phyloP scores from a whole-genome alignment of 768 basidiomycete species.

The Hypholoma fasciculare region DNA sequence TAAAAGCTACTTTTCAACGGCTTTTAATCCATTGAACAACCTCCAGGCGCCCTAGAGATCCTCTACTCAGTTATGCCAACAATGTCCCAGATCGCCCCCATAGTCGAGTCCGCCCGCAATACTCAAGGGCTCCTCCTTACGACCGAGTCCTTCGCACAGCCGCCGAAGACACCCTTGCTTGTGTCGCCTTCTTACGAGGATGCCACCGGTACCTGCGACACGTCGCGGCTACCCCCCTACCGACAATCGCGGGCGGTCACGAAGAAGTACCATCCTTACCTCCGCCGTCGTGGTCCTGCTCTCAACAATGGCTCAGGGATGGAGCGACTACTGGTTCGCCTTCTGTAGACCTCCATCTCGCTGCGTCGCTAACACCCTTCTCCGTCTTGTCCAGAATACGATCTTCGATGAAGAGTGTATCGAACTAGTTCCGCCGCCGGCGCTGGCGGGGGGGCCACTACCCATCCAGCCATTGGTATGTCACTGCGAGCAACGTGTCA shows the following conservation, averaged over 20 bases:
- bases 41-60: not conserved
- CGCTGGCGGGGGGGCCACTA: not conserved
- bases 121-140: not conserved
- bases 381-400: constrained; percentile 21
- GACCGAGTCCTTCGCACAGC: too few species aligned
- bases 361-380: not conserved
- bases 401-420: constrained; percentile 23
- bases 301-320: not conserved
- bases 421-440: constrained; percentile 17
- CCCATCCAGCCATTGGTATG: constrained; percentile 7
- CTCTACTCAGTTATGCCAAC: too few species aligned
- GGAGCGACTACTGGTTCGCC: not conserved
- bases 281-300: not conserved
- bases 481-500: too few species aligned
- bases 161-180: not conserved
- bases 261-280: not conserved
- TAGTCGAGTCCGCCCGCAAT: not conserved
- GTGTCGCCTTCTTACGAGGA: not conserved
- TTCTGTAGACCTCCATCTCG: not conserved
- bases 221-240: not conserved
- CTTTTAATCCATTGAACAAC: not conserved
- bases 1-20: too few species aligned
- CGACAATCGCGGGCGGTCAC: not conserved
- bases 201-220: not conserved
- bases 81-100: too few species aligned